Evolutionary conservation across 2,329 filamentous ascomycete genomes (phyloP), one percentile per base, ranked within the genome.

Genomic region (Cercospora brassicicola): DNA sequence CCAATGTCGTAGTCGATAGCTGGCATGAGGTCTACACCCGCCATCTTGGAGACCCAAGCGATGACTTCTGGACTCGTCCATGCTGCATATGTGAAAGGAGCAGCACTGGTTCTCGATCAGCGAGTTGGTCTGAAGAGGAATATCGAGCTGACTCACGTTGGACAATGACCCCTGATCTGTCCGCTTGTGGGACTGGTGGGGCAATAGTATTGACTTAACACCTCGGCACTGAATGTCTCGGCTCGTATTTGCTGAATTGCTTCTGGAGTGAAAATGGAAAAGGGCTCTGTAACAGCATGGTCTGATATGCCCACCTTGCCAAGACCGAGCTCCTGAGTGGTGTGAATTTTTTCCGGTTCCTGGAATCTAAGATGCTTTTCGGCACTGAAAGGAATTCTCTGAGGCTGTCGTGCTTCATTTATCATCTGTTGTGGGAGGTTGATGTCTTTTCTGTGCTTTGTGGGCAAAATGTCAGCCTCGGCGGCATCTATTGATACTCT

Each of bases 231-330:
- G 84, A 91, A 90, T 62, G 85, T 83, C 73, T 85, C 78, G 31
- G 56, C 63, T 42, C 63, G 28, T 8, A 59, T 59, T 28, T 65
- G 53, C 20, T 36, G 28, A 61, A 91, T 82, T 1, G 88, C 88
- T 57, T 89, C 87, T 33, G 82, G 74, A 10, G 86, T 86, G 78
- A 91, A 91, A 26, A 91, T 82, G 3, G 82, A 82, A 76, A 91
- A 91, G 0, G 88, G 88, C 67, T 90, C 86, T 0, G 88, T 89
- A 62, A 89, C 88, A 11, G 88, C 89, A 59, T 88, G 81, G 0
- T 84, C 84, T 1, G 89, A 91, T 28, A 91, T 82, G 4, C 88
- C 89, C 60, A 80, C 82, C 11, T 48, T 20, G 23, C 55, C 39
- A 18, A 60, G 45, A 8, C 63, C 63, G 13, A 65, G 55, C 20